These are phyloP conservation scores for Diaporthe ilicicola DNA, from an alignment of 2,329 filamentous ascomycete species.

Conservation along the genomic window DNA sequence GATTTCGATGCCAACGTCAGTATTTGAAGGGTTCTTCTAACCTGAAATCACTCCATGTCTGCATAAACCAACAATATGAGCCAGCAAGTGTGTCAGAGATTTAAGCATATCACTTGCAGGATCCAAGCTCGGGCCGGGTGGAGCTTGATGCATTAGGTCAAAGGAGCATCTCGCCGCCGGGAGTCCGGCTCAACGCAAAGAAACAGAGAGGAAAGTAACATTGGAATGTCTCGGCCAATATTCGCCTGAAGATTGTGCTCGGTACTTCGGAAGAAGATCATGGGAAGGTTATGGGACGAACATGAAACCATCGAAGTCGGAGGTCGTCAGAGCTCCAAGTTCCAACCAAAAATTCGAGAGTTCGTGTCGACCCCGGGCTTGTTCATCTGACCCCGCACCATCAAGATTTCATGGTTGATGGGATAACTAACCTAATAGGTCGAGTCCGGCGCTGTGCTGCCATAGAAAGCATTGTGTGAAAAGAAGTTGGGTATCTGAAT, in stretches of 20 bases:
- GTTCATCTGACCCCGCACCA: background rate
- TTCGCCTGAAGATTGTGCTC: background rate
- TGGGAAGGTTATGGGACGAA: slow-evolving; percentile 12
- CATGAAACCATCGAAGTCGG: slow-evolving; percentile 4
- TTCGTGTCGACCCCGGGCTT: background rate
- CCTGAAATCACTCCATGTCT: background rate
- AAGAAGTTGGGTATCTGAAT: background rate
- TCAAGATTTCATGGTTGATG: background rate
- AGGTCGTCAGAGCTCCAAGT: background rate
- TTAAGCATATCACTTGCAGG: slow-evolving; percentile 3
- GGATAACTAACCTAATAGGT: background rate
- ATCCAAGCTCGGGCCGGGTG: slow-evolving; percentile 13
- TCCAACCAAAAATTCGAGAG: background rate
- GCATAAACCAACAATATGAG: background rate
- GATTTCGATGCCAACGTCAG: background rate
- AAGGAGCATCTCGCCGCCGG: background rate
- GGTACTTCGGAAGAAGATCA: background rate
- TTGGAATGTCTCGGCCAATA: slow-evolving; percentile 11
- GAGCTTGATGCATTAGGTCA: background rate
- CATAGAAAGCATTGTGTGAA: background rate
- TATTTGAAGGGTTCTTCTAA: background rate
- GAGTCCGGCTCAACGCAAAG: background rate
- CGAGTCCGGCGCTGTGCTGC: too few species aligned
- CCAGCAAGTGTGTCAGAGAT: background rate
- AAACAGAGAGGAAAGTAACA: background rate